Base-by-base conservation (phyloP, 345 rosid genomes). In the Citrus trifoliata region DNA sequence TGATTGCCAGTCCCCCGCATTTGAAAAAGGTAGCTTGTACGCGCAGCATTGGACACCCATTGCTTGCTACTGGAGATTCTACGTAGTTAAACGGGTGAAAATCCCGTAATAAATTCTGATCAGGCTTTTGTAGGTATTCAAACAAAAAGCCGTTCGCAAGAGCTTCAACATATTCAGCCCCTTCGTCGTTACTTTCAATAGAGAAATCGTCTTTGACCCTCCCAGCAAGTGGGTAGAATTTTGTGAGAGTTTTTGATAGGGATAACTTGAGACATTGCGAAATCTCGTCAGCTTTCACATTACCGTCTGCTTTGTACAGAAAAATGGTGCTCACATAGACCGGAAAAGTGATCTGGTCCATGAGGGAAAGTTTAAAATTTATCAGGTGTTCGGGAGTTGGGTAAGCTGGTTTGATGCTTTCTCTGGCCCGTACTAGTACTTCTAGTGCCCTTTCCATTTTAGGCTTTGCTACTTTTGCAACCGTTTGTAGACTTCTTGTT, bases 151-250 rank as follows among this genome's bases (percentile, higher is more conserved):
- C 67, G 18, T 53, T 19, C 22, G 81, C 65, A 33, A 27, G 78
- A 73, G 78, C 84, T 78, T 84, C 78, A 22, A 81, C 32, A 58
- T 65, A 81, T 4, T 27, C 27, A 33, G 55, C 35, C 7, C 35
- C 66, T 18, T 62, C 35, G 16, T 62, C 66, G 28, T 28, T 27
- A 62, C 66, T 5, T 27, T 28, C 35, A 62, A 62, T 28, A 0
- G 66, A 27, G 30, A 28, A 28, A 27, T 28, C 6, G 14, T 62
- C 21, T 28, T 62, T 62, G 21, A 27, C 16, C 14, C 68, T 82
- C 30, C 86, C 83, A 1, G 79, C 81, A 7, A 80, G 51, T 0
- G 81, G 83, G n/a, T 80, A 73, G 46, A 73, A 83, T 1, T 33
- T 58, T 61, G 76, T 73, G 60, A 80, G 77, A 2, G 66, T 73